Percentiles rank a stretch among this genome's conserved stretches.
phyloP scores from a whole-genome alignment of 495 filamentous ascomycete species.

The Penicillium ochrochloron region DNA sequence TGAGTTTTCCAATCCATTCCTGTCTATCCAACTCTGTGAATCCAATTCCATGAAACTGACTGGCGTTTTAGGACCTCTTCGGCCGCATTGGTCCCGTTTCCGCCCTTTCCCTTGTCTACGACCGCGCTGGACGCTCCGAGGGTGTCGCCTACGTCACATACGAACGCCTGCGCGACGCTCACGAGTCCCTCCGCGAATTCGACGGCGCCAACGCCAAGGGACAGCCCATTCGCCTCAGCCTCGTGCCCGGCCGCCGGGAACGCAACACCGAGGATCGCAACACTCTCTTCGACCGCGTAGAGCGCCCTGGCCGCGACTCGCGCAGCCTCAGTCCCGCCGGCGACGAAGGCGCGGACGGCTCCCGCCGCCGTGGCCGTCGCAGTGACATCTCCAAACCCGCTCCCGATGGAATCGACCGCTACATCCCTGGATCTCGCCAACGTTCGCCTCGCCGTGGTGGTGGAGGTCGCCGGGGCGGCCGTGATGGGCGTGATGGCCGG shows the following conservation, averaged over 20 bases:
- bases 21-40: slow-evolving; percentile 3
- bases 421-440: slow-evolving; percentile 68
- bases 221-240: slow-evolving; percentile 83
- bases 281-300: slow-evolving; percentile 76
- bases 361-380: slow-evolving; percentile 53
- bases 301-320: slow-evolving; percentile 43
- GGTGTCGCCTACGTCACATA: slow-evolving; percentile 88
- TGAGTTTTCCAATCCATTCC: slow-evolving; percentile 39
- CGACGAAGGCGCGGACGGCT: slow-evolving; percentile 40
- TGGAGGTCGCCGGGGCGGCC: slow-evolving; percentile 21
- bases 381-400: slow-evolving; percentile 72
- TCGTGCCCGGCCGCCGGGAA: slow-evolving; percentile 64
- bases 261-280: slow-evolving; percentile 44
- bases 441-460: slow-evolving; percentile 57
- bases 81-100: slow-evolving; percentile 72
- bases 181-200: slow-evolving; percentile 75
- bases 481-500: slow-evolving; percentile 47
- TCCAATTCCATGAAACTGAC: not conserved
- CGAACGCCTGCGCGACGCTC: slow-evolving; percentile 67
- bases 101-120: slow-evolving; percentile 76
- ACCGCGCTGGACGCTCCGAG: slow-evolving; percentile 88
- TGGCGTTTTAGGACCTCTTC: slow-evolving; percentile 70
- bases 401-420: slow-evolving; percentile 79
- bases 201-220: slow-evolving; percentile 92
- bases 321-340: slow-evolving; percentile 49